Evolutionary conservation across 345 rosid genomes (phyloP).

Genomic region (Rubroshorea leprosula): DNA sequence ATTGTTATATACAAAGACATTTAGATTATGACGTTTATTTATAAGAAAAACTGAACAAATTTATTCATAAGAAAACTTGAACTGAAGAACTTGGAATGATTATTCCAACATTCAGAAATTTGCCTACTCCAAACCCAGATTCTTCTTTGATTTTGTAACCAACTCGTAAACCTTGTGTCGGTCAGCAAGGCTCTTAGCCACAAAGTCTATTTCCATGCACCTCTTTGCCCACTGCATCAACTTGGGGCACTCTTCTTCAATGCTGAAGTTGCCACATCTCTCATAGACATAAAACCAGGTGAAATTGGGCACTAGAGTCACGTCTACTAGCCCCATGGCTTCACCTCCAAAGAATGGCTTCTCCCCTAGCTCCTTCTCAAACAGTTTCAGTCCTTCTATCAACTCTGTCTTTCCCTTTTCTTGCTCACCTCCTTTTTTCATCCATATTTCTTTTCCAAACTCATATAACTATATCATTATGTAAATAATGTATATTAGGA

Average conservation of each 20-base stretch:
- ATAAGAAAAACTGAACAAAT: too few species aligned
- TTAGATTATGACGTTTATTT: too few species aligned
- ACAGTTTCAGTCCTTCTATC: not conserved
- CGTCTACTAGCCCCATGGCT: not conserved
- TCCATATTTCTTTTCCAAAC: constrained; percentile 3
- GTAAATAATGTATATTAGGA: too few species aligned
- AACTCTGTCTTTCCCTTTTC: not conserved
- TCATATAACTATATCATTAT: not conserved
- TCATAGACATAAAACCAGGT: not conserved
- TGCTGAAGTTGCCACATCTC: not conserved
- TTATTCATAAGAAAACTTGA: not conserved
- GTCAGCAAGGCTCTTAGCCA: not conserved
- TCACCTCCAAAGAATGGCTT: constrained; percentile 8
- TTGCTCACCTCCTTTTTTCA: constrained; percentile 1
- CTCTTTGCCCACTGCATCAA: not conserved
- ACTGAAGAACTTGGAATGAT: not conserved
- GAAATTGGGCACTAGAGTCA: not conserved
- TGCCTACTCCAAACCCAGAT: not conserved
- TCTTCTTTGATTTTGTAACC: not conserved
- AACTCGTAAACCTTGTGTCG: not conserved
- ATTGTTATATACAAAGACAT: too few species aligned
- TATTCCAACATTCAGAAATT: not conserved
- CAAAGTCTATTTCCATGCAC: constrained; percentile 2
- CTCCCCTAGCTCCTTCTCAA: not conserved
- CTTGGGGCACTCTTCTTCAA: constrained; percentile 4